Evolutionary conservation across 2,329 filamentous ascomycete species (phyloP).

Genomic region (Calonectria pseudoreteaudii): DNA sequence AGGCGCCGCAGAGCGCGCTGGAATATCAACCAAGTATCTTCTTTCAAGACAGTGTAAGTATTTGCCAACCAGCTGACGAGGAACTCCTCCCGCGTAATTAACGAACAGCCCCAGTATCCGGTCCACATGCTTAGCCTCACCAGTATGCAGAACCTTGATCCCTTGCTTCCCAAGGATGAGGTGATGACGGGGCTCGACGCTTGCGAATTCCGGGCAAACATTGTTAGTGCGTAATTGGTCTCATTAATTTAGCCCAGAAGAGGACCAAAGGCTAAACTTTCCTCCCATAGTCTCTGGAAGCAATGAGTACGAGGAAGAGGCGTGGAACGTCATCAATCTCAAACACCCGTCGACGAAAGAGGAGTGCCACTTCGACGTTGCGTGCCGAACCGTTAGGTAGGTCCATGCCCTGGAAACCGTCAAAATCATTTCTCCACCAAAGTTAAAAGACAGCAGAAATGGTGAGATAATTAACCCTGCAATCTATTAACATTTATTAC

Average conservation of each 20-base stretch:
- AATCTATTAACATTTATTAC: neutral
- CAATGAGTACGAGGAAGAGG: slow-evolving; percentile 75
- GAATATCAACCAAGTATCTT: slow-evolving; percentile 75
- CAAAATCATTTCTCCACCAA: neutral
- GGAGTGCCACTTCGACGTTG: slow-evolving; percentile 60
- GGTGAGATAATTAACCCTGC: slow-evolving; percentile 15
- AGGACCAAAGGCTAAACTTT: neutral
- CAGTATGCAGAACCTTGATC: slow-evolving; percentile 71
- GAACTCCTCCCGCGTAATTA: slow-evolving; percentile 1
- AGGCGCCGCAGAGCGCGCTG: slow-evolving; percentile 67
- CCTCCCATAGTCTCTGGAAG: slow-evolving; percentile 67
- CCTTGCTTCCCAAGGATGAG: slow-evolving; percentile 64
- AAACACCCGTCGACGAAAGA: slow-evolving; percentile 48
- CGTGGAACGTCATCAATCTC: slow-evolving; percentile 73
- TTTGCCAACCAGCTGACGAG: neutral
- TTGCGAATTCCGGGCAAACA: slow-evolving; percentile 77
- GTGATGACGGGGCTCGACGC: slow-evolving; percentile 66
- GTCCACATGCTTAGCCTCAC: slow-evolving; percentile 75
- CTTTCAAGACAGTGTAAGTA: slow-evolving; percentile 76
- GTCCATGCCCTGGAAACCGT: slow-evolving; percentile 28
- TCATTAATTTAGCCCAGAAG: neutral
- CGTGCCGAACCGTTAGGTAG: slow-evolving; percentile 74
- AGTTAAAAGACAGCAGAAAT: neutral
- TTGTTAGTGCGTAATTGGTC: slow-evolving; percentile 63
- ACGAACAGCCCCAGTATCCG: slow-evolving; percentile 65